Base-by-base conservation (phyloP, 2,329 filamentous ascomycete species). In the Bipolaris bicolor region DNA sequence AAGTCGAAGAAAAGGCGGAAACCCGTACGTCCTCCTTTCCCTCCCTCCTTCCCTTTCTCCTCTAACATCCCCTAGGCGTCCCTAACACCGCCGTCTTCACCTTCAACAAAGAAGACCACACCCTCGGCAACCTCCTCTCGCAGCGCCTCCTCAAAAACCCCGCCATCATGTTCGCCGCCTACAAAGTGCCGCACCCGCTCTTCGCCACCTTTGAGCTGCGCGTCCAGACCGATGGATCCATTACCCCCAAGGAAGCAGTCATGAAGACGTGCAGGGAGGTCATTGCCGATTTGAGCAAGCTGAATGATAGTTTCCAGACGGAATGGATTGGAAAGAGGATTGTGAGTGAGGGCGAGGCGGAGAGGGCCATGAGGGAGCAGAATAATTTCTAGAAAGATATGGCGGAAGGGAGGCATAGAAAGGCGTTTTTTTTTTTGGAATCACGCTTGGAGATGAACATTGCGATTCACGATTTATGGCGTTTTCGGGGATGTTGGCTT, bases 91-190 rank as follows among this genome's bases (percentile, higher is more conserved):
- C 92, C 9, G 90, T 97, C 78, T 99, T 99, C 81, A 88, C 91
- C 57, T 88, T 99, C 79, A 91, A 92, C 79, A 98, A 97, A 78
- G 95, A 99, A 77, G 95, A 99, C 70, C 94, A 97, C 79, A 97
- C 94, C 1, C 86, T 99, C 24, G 95, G 89, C 68, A 97, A 99
- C 77, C 84, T 99, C 54, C 84, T 99, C 55, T 86, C 90, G 46
- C 88, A 91, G 71, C 91, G 94, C 70, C 89, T 99, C 55, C 88
- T 95, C 80, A 88, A 90, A 76, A 90, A 91, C 70, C 85, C 87
- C 16, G 89, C 96, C 74, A 90, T 99, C 68, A 82, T 90, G 68
- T 96, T 98, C 83, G 88, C 93, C 58, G 95, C 90, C 11, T 99
- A 99, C 83, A 96, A 96, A 79, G 87, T 85, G 41, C 74, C 76